phyloP scores from a whole-genome alignment of 306 rosid genomes.

The Carpinus viminea region DNA sequence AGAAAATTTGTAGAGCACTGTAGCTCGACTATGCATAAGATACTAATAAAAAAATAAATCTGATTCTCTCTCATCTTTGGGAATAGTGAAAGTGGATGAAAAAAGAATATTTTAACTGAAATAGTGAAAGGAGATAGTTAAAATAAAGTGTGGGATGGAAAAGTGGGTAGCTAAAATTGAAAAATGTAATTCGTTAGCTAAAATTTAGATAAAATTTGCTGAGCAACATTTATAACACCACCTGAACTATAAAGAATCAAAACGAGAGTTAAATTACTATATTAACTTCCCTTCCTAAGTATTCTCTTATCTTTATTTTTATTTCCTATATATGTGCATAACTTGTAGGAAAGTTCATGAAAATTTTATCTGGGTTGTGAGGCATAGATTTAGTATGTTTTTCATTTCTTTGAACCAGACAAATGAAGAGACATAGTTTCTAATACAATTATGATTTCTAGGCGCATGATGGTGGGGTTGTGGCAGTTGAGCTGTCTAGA shows the following conservation, averaged over 20 bases:
- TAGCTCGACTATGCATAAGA: too few relatives aligned
- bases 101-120: too few relatives aligned
- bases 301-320: slow-evolving; percentile 9
- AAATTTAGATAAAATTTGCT: too few relatives aligned
- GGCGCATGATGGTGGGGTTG: slow-evolving; percentile 99
- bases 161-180: too few relatives aligned
- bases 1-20: too few relatives aligned
- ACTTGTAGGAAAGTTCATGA: slow-evolving; percentile 15
- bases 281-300: slow-evolving; percentile 12
- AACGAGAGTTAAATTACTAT: neutral
- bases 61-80: too few relatives aligned
- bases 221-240: neutral
- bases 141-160: too few relatives aligned
- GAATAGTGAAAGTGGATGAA: too few relatives aligned
- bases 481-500: slow-evolving; percentile 96
- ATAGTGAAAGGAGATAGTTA: too few relatives aligned
- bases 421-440: neutral
- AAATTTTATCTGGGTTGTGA: slow-evolving; percentile 26
- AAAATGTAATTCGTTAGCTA: too few relatives aligned
- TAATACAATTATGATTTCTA: slow-evolving; percentile 38
- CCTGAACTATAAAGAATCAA: neutral
- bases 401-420: neutral
- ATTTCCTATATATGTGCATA: slow-evolving; percentile 7
- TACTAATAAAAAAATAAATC: too few relatives aligned
- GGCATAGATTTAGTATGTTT: neutral